phyloP scores from a whole-genome alignment of 768 basidiomycete species.

The Leccinum subgranulosum region DNA sequence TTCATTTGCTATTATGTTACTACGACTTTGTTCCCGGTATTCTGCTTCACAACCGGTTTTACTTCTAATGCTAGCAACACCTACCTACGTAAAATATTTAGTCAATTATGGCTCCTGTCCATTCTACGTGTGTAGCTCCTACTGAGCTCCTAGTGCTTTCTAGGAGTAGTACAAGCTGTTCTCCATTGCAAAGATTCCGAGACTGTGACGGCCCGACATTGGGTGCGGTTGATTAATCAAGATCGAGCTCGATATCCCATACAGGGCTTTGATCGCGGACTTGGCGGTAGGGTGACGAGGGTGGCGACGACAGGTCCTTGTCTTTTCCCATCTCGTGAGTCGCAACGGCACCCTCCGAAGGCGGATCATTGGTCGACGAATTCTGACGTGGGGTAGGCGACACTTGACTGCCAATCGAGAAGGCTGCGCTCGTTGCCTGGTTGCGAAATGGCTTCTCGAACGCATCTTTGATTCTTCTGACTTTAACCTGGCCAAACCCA shows the following conservation, averaged over 20 bases:
- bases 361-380: not conserved
- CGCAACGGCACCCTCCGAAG: not conserved
- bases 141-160: no score
- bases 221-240: slow-evolving; percentile 31
- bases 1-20: not conserved
- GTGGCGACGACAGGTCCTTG: slow-evolving; percentile 13
- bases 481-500: slow-evolving; percentile 93
- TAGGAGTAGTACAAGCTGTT: no score
- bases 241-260: slow-evolving; percentile 74
- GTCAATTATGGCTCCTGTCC: slow-evolving; percentile 17
- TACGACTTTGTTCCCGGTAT: slow-evolving; percentile 2
- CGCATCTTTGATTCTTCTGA: slow-evolving; percentile 84
- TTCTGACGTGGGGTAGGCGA: not conserved
- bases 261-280: slow-evolving; percentile 51
- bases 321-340: slow-evolving; percentile 16
- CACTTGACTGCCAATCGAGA: slow-evolving; percentile 30
- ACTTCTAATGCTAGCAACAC: slow-evolving; percentile 5
- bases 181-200: not conserved
- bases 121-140: not conserved
- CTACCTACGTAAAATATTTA: slow-evolving; percentile 20
- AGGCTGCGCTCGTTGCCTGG: slow-evolving; percentile 49
- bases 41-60: not conserved
- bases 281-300: slow-evolving; percentile 9
- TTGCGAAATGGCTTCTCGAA: slow-evolving; percentile 88
- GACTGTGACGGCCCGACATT: not conserved